Percentiles rank a stretch among this genome's conserved stretches.
Conservation (phyloP, 2,329 filamentous ascomycete genomes). For the Penicillium brevicompactum region DNA sequence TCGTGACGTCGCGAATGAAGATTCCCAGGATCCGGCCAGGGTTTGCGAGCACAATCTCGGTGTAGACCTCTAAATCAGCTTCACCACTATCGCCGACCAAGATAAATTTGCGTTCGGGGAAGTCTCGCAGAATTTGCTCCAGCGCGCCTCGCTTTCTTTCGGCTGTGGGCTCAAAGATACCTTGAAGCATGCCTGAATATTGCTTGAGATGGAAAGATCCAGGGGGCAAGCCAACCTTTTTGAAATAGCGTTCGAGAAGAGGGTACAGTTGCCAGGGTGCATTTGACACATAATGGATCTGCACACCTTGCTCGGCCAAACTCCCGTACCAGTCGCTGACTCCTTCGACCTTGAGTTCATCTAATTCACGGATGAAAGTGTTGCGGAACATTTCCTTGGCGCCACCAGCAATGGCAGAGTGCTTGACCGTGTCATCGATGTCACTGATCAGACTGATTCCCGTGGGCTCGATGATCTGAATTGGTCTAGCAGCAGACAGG, state of each 20-base stretch:
- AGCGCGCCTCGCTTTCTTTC: conserved; percentile 90
- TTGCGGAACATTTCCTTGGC: conserved; percentile 95
- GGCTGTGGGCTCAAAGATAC: conserved; percentile 95
- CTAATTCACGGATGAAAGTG: conserved; percentile 85
- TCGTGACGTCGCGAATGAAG: conserved; percentile 96
- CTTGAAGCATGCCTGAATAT: conserved; percentile 95
- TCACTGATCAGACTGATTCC: conserved; percentile 95
- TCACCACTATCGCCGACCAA: conserved; percentile 95
- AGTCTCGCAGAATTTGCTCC: conserved; percentile 83
- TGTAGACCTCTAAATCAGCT: conserved; percentile 95
- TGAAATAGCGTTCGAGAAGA: conserved; percentile 82
- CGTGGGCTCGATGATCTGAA: conserved; percentile 73
- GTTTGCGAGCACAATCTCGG: conserved; percentile 82
- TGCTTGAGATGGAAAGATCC: conserved; percentile 96
- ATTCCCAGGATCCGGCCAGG: conserved; percentile 81
- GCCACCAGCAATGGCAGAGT: conserved; percentile 84
- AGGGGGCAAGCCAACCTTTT: conserved; percentile 73
- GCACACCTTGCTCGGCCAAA: conserved; percentile 77
- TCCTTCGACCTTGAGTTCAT: conserved; percentile 79
- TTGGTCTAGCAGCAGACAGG: conserved; percentile 76
- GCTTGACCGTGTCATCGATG: conserved; percentile 96
- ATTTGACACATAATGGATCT: conserved; percentile 97
- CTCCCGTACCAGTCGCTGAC: conserved; percentile 86
- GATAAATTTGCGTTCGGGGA: conserved; percentile 85
- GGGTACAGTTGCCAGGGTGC: conserved; percentile 98